Evolutionary conservation across 1,139 yeast genomes (phyloP), one percentile per base, ranked within the genome.

Genomic region (Pichia sp.): DNA sequence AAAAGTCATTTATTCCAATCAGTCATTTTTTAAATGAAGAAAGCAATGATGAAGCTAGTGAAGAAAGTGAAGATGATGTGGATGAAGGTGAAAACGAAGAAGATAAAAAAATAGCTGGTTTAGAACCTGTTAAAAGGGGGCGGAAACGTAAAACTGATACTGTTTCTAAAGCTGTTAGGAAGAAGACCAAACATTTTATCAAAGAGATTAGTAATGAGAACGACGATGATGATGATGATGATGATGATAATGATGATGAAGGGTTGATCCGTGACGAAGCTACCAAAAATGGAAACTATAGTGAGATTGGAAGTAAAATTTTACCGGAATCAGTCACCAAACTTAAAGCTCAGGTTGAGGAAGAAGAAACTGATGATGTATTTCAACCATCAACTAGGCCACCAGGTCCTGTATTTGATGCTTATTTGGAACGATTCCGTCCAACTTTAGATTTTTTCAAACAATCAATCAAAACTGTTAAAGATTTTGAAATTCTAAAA

Each of bases 21-120:
- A 84, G 83, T 51, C 93, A 87, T 69, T 80, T 84, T 1, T 75
- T 87, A 57, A 84, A 87, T 1, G 74, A 77, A 53, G 70, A 76
- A 0, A 36, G 36, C 14, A 59, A 53, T 4, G 56, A 58, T 18
- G 57, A 52, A 55, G 58, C 71, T n/a, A 61, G 47, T 44, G 31
- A 25, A 25, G 22, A 22, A 22, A 22, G 25, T 22, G 59, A 56
- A 56, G 58, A 73, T 65, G 61, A 52, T 64, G 61, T 52, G 6
- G 58, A 51, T 3, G 52, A 47, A 18, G 60, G 46, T 18, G 50
- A 29, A 48, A 60, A 52, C 19, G 71, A 73, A 5, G 58, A 51
- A 19, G 57, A 51, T 10, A 50, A 34, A 16, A 49, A 70, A 42
- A 83, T 77, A 5, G 78, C 77, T 16, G 79, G 73, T 7, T 71